Conservation (phyloP, 75 land plant species). For the Pinus tabuliformis region DNA sequence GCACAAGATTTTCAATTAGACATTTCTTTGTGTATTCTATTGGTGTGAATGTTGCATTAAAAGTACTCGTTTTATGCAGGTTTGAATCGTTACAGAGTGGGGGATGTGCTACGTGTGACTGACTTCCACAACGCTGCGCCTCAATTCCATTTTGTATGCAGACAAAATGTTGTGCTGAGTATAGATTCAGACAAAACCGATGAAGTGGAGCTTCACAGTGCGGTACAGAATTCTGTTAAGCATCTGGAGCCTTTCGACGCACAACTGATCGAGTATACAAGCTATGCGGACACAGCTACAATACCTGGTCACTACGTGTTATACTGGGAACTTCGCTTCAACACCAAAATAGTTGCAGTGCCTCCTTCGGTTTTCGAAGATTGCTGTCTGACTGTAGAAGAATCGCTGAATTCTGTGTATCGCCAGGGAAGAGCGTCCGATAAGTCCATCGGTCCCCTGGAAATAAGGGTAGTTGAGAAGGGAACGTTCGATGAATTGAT, state of each 20-base stretch:
- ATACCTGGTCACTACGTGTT: conserved; percentile 84
- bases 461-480: conserved; percentile 66
- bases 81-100: conserved; percentile 58
- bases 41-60: no score
- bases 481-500: conserved; percentile 17
- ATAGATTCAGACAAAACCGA: conserved; percentile 80
- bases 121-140: conserved; percentile 78
- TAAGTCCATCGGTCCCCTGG: conserved; percentile 65
- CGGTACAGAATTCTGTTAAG: conserved; percentile 49
- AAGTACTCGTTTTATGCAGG: conserved; percentile 28
- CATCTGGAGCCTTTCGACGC: conserved; percentile 22
- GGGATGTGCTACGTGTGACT: conserved; percentile 67
- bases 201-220: conserved; percentile 79
- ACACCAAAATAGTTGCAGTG: conserved; percentile 15
- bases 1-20: no score
- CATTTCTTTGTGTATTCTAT: no score
- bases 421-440: conserved; percentile 16
- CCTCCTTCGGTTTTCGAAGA: conserved; percentile 57
- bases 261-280: conserved; percentile 71
- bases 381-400: conserved; percentile 69
- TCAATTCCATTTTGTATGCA: conserved; percentile 53
- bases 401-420: conserved; percentile 63
- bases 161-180: conserved; percentile 73
- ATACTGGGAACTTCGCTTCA: conserved; percentile 60
- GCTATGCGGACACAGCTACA: conserved; percentile 47